These are phyloP conservation scores for Panicum virgatum DNA, from an alignment of 202 grass and related monocot genomes.

Conservation along the genomic window DNA sequence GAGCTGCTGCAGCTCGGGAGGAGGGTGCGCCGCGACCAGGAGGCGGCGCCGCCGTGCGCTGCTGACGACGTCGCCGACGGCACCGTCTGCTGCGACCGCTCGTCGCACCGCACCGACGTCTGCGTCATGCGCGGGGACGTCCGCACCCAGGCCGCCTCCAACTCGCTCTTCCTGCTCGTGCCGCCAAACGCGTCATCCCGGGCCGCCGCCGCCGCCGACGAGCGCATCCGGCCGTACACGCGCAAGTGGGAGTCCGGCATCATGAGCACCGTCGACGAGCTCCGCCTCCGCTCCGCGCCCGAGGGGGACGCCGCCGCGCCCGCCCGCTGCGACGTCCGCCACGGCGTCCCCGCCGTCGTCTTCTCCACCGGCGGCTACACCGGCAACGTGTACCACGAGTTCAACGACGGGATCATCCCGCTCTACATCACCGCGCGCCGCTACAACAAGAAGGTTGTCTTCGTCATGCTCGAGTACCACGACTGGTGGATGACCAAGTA, in stretches of 20 bases:
- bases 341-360: conserved; percentile 59
- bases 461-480: conserved; percentile 82
- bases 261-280: conserved; percentile 81
- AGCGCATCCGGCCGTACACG: conserved; percentile 72
- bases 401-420: conserved; percentile 91
- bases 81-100: conserved; percentile 71
- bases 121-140: conserved; percentile 77
- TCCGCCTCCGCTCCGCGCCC: conserved; percentile 47
- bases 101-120: conserved; percentile 51
- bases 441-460: conserved; percentile 58
- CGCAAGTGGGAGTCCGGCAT: conserved; percentile 80
- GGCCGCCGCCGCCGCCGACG: not conserved
- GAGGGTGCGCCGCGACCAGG: not conserved
- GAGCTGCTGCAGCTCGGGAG: conserved; percentile 40
- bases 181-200: not conserved
- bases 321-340: conserved; percentile 40
- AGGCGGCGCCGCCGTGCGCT: not conserved
- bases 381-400: conserved; percentile 99
- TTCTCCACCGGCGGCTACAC: conserved; percentile 97
- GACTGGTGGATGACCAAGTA: conserved; percentile 79
- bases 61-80: conserved; percentile 29
- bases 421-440: conserved; percentile 77
- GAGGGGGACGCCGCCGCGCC: not conserved
- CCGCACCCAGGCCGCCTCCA: conserved; percentile 48
- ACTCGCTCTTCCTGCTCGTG: conserved; percentile 48